Evolutionary conservation across 352 stramenopile genomes (phyloP), one percentile per base, ranked within the genome.

Genomic region (Paralagenidium karlingii): DNA sequence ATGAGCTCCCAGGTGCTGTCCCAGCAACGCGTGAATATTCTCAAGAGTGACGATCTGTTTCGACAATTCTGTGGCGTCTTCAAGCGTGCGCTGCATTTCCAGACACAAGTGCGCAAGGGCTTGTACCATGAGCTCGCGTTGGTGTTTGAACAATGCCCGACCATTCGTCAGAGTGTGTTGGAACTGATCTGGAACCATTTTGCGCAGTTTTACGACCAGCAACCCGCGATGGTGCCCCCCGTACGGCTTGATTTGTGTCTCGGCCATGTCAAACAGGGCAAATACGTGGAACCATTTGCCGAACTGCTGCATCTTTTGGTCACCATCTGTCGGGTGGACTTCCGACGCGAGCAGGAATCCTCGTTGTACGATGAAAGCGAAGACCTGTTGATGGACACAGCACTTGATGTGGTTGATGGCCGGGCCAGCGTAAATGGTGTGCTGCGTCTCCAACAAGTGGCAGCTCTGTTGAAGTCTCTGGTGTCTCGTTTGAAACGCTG

Each of bases 1-100:
- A n/a, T n/a, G n/a, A n/a, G n/a, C n/a, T n/a, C n/a, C n/a, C n/a
- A n/a, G n/a, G n/a, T n/a, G n/a, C n/a, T 50, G 4, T 68, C 62
- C 3, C 54, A 68, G 38, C 55, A 70, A 10, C 55, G 68, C 13
- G 45, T 45, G 7, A 64, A 66, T n/a, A 47, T 58, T 3, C 45
- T 70, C 3, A 40, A 63, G 1, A 60, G 60, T 7, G 63, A 76
- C 30, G 58, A 76, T 37, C 38, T 76, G 0, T 81, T 67, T 33
- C 67, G 67, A 1, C 67, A 81, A 36, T 81, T 81, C 40, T 59
- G 55, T 29, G 60, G 63, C 5, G 55, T 77, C 25, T 81, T 81
- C 34, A 61, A 61, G 24, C 48, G 52, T 1, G 61, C 60, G 1
- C 49, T 81, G 13, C 41, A 70, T 24, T 51, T 76, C 3, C 67